Evolutionary conservation across 2,329 filamentous ascomycete genomes (phyloP).

Genomic region (Ophiocordyceps camponoti-saundersi): DNA sequence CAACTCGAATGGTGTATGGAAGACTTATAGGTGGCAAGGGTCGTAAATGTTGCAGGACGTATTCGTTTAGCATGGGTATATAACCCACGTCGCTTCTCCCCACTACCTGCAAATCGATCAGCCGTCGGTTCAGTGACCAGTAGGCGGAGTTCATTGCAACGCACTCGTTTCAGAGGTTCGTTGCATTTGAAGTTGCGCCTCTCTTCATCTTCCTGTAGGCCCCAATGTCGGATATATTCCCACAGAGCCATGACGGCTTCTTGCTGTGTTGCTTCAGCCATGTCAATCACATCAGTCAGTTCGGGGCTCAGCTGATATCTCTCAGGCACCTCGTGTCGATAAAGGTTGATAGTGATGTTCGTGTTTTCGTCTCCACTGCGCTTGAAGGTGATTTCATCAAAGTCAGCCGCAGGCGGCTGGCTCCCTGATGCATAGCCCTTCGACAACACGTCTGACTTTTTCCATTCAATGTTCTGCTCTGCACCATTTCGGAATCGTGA

Average conservation of each 20-base stretch:
- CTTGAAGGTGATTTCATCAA: conserved; percentile 85
- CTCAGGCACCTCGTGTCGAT: conserved; percentile 71
- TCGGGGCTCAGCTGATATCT: conserved; percentile 64
- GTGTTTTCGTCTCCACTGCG: conserved; percentile 82
- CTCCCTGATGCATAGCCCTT: conserved; percentile 20
- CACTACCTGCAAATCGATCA: conserved; percentile 41
- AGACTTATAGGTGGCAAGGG: conserved; percentile 70
- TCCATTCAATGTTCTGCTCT: conserved; percentile 63
- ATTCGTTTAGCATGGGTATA: conserved; percentile 73
- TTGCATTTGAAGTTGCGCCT: conserved; percentile 87
- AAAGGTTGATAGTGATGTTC: conserved; percentile 78
- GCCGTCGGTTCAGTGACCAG: neutral
- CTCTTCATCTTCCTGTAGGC: conserved; percentile 86
- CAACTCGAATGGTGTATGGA: conserved; percentile 84
- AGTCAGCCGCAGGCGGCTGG: conserved; percentile 49
- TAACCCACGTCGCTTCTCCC: conserved; percentile 58
- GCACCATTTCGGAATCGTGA: conserved; percentile 36
- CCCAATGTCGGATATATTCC: conserved; percentile 81
- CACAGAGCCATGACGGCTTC: conserved; percentile 84
- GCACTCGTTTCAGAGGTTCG: conserved; percentile 58
- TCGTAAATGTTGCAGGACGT: conserved; percentile 60
- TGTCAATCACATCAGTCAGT: conserved; percentile 72
- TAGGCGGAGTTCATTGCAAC: conserved; percentile 6
- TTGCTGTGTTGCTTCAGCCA: conserved; percentile 69
- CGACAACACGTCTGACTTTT: conserved; percentile 49